Evolutionary conservation across 345 rosid species (phyloP).

Genomic region (Combretum micranthum): DNA sequence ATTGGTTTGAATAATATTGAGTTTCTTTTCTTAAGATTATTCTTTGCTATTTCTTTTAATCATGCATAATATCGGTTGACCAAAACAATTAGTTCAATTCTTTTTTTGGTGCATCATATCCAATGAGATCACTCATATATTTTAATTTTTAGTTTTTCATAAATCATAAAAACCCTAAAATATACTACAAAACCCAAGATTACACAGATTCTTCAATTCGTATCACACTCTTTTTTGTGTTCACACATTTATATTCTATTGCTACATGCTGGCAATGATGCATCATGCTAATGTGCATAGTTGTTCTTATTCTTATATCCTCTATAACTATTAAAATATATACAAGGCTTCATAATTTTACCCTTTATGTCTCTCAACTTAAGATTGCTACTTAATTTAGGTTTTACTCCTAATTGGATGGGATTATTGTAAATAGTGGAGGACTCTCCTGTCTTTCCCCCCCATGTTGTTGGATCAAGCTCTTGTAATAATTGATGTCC

Average conservation of each 20-base stretch:
- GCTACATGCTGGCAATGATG: slow-evolving; percentile 42
- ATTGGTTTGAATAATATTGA: too few species aligned
- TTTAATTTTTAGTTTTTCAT: too few species aligned
- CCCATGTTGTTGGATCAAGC: slow-evolving; percentile 95
- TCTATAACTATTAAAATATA: slow-evolving; percentile 76
- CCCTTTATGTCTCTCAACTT: slow-evolving; percentile 56
- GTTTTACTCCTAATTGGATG: slow-evolving; percentile 33
- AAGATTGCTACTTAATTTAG: slow-evolving; percentile 38
- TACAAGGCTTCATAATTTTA: slow-evolving; percentile 84
- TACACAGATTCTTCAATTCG: too few species aligned
- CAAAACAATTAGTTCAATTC: too few species aligned
- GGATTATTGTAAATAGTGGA: slow-evolving; percentile 38
- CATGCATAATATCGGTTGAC: too few species aligned
- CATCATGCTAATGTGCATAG: slow-evolving; percentile 76
- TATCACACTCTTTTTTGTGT: slow-evolving; percentile 78
- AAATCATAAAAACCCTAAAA: too few species aligned
- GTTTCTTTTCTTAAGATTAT: too few species aligned
- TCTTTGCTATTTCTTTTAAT: too few species aligned
- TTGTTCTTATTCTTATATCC: slow-evolving; percentile 86
- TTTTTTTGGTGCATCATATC: too few species aligned
- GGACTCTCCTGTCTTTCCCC: slow-evolving; percentile 70
- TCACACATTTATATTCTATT: slow-evolving; percentile 41
- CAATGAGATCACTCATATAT: too few species aligned
- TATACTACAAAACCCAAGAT: too few species aligned
- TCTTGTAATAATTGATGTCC: slow-evolving; percentile 80